These are phyloP conservation scores for Helianthus tuberosus DNA, from an alignment of 129 eudicot species.

Conservation along the genomic window DNA sequence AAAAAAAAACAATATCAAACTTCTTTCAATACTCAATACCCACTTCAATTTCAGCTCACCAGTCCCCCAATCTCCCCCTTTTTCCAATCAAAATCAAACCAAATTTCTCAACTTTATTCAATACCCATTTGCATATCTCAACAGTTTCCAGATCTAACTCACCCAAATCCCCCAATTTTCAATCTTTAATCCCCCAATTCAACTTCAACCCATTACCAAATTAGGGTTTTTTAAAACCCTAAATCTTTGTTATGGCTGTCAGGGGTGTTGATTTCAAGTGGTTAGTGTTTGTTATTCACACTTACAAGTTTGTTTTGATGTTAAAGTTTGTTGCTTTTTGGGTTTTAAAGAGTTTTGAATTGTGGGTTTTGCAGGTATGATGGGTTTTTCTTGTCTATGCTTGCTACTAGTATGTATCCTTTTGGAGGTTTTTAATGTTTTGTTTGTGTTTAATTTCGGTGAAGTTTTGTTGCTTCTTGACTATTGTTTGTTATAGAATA, in stretches of 20 bases:
- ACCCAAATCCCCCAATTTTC: background rate
- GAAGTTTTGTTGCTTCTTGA: conserved; percentile 42
- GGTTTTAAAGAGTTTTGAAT: conserved; percentile 4
- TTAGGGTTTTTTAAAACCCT: conserved; percentile 36
- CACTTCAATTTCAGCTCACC: conserved; percentile 25
- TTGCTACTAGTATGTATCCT: conserved; percentile 99
- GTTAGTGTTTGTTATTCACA: conserved; percentile 31
- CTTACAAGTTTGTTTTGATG: background rate
- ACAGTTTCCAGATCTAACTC: conserved; percentile 11
- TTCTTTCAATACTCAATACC: background rate
- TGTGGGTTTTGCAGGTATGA: conserved; percentile 74
- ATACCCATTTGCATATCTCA: conserved; percentile 17
- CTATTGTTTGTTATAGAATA: conserved; percentile 54
- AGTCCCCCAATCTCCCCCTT: background rate
- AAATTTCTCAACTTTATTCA: conserved; percentile 12
- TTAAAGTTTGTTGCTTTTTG: background rate
- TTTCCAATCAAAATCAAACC: conserved; percentile 12
- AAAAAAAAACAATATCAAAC: background rate
- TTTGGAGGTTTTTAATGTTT: conserved; percentile 4
- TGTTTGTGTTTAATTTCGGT: background rate
- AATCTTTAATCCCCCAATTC: background rate
- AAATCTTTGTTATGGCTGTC: conserved; percentile 48
- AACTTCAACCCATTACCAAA: background rate
- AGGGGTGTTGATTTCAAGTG: conserved; percentile 81
- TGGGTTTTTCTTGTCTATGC: conserved; percentile 96